Percentiles rank a stretch among this genome's conserved stretches.
Evolutionary conservation across 805 yeast genomes (phyloP).

Genomic region (Yarrowia phangngaensis): DNA sequence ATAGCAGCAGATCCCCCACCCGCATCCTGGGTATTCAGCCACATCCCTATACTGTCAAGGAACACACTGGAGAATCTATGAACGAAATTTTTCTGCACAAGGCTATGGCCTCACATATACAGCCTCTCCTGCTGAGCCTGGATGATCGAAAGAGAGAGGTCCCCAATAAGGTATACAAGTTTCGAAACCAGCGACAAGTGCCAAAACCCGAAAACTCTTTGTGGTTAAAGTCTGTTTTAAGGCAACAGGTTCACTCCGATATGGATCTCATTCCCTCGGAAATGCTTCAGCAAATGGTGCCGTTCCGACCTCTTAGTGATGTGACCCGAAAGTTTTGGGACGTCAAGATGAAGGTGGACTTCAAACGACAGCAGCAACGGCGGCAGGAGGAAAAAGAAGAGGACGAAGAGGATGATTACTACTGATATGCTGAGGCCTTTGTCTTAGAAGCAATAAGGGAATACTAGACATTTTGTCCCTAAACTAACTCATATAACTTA

Average conservation of each 20-base stretch:
- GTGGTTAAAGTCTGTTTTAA: slow-evolving; percentile 22
- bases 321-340: slow-evolving; percentile 25
- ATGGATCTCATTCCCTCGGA: slow-evolving; percentile 21
- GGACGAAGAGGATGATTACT: not conserved
- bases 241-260: slow-evolving; percentile 8
- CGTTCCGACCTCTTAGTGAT: slow-evolving; percentile 15
- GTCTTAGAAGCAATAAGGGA: slow-evolving; percentile 6
- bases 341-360: slow-evolving; percentile 24
- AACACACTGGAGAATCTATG: slow-evolving; percentile 20
- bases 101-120: slow-evolving; percentile 18
- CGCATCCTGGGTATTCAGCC: slow-evolving; percentile 22
- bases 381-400: not conserved
- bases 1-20: not conserved
- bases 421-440: not conserved
- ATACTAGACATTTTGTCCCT: slow-evolving; percentile 21
- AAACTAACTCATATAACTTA: slow-evolving; percentile 26
- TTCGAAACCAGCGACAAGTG: slow-evolving; percentile 10
- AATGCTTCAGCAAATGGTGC: slow-evolving; percentile 26
- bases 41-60: slow-evolving; percentile 17
- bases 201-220: slow-evolving; percentile 13
- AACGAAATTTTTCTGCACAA: slow-evolving; percentile 24
- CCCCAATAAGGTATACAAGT: slow-evolving; percentile 20
- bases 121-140: slow-evolving; percentile 16
- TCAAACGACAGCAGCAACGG: slow-evolving; percentile 6
- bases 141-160: slow-evolving; percentile 23